Base-by-base conservation (phyloP, 2,329 filamentous ascomycete species). In the Fulvia fulva region DNA sequence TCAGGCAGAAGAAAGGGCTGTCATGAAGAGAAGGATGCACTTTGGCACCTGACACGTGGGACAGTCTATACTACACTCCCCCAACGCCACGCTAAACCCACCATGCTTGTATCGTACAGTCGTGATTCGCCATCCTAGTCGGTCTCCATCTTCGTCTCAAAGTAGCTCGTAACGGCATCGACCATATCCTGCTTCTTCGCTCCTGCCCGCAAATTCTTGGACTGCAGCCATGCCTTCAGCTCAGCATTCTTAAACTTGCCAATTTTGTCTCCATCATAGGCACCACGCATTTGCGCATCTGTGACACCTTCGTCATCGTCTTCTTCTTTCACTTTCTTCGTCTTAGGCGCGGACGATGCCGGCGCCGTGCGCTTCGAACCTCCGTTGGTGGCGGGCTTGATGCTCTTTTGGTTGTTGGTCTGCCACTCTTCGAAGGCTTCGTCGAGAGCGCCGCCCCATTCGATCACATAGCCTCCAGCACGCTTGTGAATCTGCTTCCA, bases 401-500 rank as follows among this genome's bases (percentile, higher is more conserved):
- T 71, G 11, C 75, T 73, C 5, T 64, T 62, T 7, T 58, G 60
- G 46, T 71, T 68, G 26, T 64, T 60, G 26, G 61, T 56, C 34
- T 73, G 69, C 67, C 79, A 77, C 30, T 75, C 70, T 11, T 75
- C 72, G 64, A 78, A 81, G 57, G 86, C 84, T 8, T 81, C 75
- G 28, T 88, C 83, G 5, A 97, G 79, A 11, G 82, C 80, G 34
- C 83, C 78, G 3, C 89, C 87, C 87, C 92, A 96, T 32, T 90
- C 86, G 47, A 87, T 79, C 9, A 96, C 82, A 68, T 91, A 90
- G 1, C 85, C 83, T 0, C 91, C 92, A 1, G 89, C 88, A 28
- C 93, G 86, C 77, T 95, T 97, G 72, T 91, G 85, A 56, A 99
- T 97, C 65, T 95, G 90, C 65, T 84, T 87, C 74, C 87, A 91